Base-by-base conservation (phyloP, 129 eudicot genomes). In the Apium graveolens region DNA sequence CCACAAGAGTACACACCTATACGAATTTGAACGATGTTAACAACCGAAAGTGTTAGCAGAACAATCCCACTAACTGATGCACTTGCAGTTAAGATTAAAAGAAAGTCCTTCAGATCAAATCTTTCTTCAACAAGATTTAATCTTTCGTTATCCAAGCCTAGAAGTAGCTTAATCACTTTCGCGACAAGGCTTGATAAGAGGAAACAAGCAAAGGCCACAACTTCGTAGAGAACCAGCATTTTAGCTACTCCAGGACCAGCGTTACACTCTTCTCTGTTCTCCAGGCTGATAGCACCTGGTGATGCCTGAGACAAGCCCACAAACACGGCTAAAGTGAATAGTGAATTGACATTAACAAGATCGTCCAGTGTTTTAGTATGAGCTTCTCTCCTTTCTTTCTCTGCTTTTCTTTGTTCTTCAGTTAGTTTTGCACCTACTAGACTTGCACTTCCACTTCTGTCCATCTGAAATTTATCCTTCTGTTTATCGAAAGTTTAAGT, bases 1-100 rank as follows among this genome's bases (percentile, higher is more conserved):
- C 68, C 68, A 60, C 68, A 60, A 60, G 68, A 60, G 29, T 60
- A 60, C 68, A 60, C 12, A 12, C 68, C 68, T n/a, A 60, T 60
- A n/a, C 68, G 68, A 26, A 60, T 9, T 26, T 60, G 68, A 1
- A 60, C 68, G 2, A 60, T 12, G 26, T 60, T 60, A 60, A 60
- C 68, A 24, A 60, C 68, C 3, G 68, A 60, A 11, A 60, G 68
- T 12, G 68, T 60, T 9, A 60, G 68, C 68, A 60, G 2, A 26
- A 60, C 0, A 11, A 60, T 60, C 5, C 68, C 68, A 60, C 16
- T 9, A 26, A 60, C 68, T n/a, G 68, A 60, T 26, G 68, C 68
- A 60, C 68, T 26, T 11, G 68, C 68, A 1, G 68, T 60, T 60
- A 60, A 60, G 27, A 60, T 60, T 10, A 60, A 60, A 12, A 60